Base-by-base conservation (phyloP, 257 asterid species). In the Euphrasia confusa region DNA sequence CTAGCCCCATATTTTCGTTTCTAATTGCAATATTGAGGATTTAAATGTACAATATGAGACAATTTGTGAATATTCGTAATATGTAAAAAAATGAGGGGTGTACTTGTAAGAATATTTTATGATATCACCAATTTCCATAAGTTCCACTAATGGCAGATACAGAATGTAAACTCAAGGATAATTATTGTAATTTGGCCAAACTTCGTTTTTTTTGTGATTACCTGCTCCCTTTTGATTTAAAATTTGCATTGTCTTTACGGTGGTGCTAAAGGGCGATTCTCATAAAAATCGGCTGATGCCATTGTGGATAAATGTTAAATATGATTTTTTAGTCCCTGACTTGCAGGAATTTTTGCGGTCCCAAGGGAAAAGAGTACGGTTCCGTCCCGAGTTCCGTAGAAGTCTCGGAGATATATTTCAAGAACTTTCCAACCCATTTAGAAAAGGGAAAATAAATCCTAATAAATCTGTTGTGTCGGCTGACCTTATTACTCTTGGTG, bases 401-500 rank as follows among this genome's bases (percentile, higher is more conserved):
- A 83, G 91, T 61, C 72, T 80, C 32, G 60, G 63, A 61, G 84
- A 72, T 64, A 92, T 92, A 68, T 85, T 81, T 78, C 63, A 65
- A 65, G 96, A 87, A 78, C 95, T 89, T 67, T 73, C 74, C 21
- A 44, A 75, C 49, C 83, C 95, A 60, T 65, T 68, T 33, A 66
- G 50, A 7, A 81, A 73, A 62, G 87, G 85, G 72, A 78, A 71
- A 71, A 52, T 74, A 52, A 78, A 71, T 56, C 81, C 76, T 62
- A 86, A 80, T 62, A 86, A 80, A 76, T 83, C 95, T 70, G 91
- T 84, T 57, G 69, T 60, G 50, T 75, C 79, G 18, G 96, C 96
- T 75, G 99, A 89, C 82, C 75, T 80, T 60, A 81, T 92, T 67
- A 76, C 97, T 37, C 71, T 89, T 56, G 95, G 97, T 74, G 99